Percentiles rank a stretch among this genome's conserved stretches.
phyloP scores from a whole-genome alignment of 179 eudicot species.

The Spergularia azorica region DNA sequence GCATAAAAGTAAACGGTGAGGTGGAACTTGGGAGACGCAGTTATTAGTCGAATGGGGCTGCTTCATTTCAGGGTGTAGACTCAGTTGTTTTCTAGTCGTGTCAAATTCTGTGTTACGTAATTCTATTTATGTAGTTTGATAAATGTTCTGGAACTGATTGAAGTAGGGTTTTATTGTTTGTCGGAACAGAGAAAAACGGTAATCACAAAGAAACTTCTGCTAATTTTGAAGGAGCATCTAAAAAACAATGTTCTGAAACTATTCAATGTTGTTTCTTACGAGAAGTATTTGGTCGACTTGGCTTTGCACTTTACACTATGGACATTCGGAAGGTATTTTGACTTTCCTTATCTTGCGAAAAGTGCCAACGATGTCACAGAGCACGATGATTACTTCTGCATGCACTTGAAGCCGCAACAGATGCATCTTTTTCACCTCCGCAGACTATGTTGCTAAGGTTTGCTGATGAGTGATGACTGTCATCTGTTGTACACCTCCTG shows the following conservation, averaged over 20 bases:
- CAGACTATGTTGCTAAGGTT: too few relatives aligned
- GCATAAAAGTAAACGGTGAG: background rate
- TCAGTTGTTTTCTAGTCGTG: too few relatives aligned
- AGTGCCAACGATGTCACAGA: constrained; percentile 22
- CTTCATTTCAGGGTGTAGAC: too few relatives aligned
- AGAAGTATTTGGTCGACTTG: constrained; percentile 83
- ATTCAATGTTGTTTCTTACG: constrained; percentile 54
- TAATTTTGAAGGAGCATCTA: constrained; percentile 62
- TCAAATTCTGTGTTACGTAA: background rate
- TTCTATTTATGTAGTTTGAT: background rate
- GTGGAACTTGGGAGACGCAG: background rate
- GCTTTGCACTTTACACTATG: constrained; percentile 87
- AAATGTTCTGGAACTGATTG: background rate
- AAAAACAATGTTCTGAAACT: constrained; percentile 63
- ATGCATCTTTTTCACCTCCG: too few relatives aligned
- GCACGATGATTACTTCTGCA: constrained; percentile 23
- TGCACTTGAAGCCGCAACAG: too few relatives aligned
- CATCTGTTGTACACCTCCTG: too few relatives aligned
- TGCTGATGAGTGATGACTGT: too few relatives aligned
- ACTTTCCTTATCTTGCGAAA: constrained; percentile 62
- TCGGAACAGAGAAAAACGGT: constrained; percentile 59
- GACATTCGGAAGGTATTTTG: constrained; percentile 62
- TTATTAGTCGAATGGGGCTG: too few relatives aligned
- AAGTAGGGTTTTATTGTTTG: constrained; percentile 15
- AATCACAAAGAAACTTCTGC: constrained; percentile 44